Evolutionary conservation across 2,329 filamentous ascomycete species (phyloP).

Genomic region (Neopestalotiopsis rosae): DNA sequence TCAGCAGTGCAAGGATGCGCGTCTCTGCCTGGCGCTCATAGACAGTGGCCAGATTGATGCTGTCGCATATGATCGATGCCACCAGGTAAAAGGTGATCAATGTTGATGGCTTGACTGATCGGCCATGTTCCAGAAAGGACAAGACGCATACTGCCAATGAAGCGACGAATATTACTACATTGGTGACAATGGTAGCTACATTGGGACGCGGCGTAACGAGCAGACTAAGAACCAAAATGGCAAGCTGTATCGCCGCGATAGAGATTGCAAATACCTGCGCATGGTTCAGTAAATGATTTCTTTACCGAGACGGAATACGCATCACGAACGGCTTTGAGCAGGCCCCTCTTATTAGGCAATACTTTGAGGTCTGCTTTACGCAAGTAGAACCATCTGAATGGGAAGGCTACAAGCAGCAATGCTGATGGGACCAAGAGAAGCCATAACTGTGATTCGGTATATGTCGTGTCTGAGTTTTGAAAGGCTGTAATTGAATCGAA

Average conservation of each 20-base stretch:
- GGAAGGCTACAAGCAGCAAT: neutral
- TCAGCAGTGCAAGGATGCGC: neutral
- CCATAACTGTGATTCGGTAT: neutral
- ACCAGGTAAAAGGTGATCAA: neutral
- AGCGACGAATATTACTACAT: neutral
- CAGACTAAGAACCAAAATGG: neutral
- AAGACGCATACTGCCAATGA: neutral
- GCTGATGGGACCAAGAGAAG: neutral
- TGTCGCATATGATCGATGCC: slow-evolving; percentile 5
- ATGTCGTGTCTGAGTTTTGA: neutral
- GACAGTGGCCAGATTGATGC: neutral
- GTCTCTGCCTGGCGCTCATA: neutral
- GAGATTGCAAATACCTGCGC: neutral
- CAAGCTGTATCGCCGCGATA: neutral
- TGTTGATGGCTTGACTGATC: slow-evolving; percentile 6
- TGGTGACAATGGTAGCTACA: neutral
- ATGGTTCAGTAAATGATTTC: neutral
- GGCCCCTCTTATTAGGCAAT: neutral
- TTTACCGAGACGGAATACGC: neutral
- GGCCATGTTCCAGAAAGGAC: slow-evolving; percentile 1
- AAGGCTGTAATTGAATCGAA: neutral
- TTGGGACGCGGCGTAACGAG: neutral
- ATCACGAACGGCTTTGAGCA: neutral
- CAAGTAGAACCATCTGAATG: neutral
- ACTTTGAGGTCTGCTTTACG: neutral